Evolutionary conservation across 2,329 filamentous ascomycete species (phyloP).

Genomic region (Peltaster fructicola): DNA sequence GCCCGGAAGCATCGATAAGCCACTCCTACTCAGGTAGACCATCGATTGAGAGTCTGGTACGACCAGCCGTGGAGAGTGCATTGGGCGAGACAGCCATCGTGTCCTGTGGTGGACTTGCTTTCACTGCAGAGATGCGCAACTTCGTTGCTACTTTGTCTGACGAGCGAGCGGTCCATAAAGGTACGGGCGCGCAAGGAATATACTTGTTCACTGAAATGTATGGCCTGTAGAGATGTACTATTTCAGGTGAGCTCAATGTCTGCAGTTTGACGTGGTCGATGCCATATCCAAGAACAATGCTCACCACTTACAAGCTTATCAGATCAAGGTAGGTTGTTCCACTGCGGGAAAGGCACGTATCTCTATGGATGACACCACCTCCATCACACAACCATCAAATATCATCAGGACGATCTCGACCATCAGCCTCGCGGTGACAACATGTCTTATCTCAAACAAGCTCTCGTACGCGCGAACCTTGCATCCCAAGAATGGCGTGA

Average conservation of each 20-base stretch:
- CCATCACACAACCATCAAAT: too few relatives aligned
- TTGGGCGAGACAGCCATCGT: conserved; percentile 45
- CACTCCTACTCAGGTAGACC: conserved; percentile 40
- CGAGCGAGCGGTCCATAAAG: conserved; percentile 49
- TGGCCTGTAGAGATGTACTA: conserved; percentile 21
- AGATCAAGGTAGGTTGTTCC: too few relatives aligned
- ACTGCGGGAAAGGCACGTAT: too few relatives aligned
- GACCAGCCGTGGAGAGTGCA: conserved; percentile 38
- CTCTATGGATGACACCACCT: too few relatives aligned
- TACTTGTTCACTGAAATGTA: conserved; percentile 43
- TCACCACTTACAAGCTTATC: not conserved
- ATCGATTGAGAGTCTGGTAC: conserved; percentile 32
- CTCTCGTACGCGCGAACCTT: too few relatives aligned
- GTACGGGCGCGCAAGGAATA: conserved; percentile 47
- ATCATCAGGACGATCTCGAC: too few relatives aligned
- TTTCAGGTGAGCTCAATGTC: too few relatives aligned
- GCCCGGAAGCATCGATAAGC: too few relatives aligned
- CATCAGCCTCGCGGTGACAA: too few relatives aligned
- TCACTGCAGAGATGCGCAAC: conserved; percentile 38
- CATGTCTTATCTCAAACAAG: too few relatives aligned
- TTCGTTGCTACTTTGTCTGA: conserved; percentile 41
- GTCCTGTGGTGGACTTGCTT: conserved; percentile 40
- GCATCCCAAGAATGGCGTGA: too few relatives aligned
- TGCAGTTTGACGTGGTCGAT: not conserved
- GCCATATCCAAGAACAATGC: not conserved